These are phyloP conservation scores for Dryas drummondii DNA, from an alignment of 306 rosid species.

Conservation along the genomic window DNA sequence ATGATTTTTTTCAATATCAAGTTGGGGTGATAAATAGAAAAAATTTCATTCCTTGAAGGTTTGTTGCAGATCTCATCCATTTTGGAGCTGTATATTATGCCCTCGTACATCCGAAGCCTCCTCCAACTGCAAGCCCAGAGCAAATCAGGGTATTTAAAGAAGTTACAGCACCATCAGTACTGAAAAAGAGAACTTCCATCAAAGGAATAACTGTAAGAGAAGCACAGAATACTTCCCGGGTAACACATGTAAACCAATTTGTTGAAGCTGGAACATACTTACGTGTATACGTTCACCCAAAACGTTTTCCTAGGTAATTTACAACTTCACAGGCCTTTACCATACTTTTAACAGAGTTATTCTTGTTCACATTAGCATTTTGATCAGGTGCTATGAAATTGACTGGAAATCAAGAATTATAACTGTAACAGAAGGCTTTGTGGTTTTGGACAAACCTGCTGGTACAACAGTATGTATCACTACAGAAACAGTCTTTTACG, in stretches of 20 bases:
- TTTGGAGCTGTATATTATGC: constrained; percentile 95
- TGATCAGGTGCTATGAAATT: constrained; percentile 81
- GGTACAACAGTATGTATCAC: constrained; percentile 80
- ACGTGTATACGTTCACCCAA: constrained; percentile 86
- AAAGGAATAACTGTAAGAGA: constrained; percentile 82
- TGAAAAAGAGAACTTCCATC: constrained; percentile 62
- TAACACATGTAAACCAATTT: constrained; percentile 59
- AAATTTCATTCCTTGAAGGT: constrained; percentile 64
- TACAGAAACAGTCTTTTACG: neutral
- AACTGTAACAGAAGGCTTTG: constrained; percentile 70
- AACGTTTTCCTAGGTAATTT: constrained; percentile 77
- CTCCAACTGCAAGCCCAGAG: constrained; percentile 82
- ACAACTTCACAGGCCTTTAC: neutral
- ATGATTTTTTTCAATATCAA: constrained; percentile 19
- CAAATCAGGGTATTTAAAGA: constrained; percentile 58
- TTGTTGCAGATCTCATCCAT: constrained; percentile 75
- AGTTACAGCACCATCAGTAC: constrained; percentile 66
- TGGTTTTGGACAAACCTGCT: constrained; percentile 91
- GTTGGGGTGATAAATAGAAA: constrained; percentile 26
- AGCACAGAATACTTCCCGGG: constrained; percentile 83
- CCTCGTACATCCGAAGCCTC: constrained; percentile 87
- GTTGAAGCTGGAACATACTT: constrained; percentile 79
- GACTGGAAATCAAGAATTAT: constrained; percentile 88
- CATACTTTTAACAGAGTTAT: constrained; percentile 21
- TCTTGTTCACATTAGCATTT: constrained; percentile 31